Evolutionary conservation across 2,329 filamentous ascomycete species (phyloP).

Genomic region (Botrytis deweyae): DNA sequence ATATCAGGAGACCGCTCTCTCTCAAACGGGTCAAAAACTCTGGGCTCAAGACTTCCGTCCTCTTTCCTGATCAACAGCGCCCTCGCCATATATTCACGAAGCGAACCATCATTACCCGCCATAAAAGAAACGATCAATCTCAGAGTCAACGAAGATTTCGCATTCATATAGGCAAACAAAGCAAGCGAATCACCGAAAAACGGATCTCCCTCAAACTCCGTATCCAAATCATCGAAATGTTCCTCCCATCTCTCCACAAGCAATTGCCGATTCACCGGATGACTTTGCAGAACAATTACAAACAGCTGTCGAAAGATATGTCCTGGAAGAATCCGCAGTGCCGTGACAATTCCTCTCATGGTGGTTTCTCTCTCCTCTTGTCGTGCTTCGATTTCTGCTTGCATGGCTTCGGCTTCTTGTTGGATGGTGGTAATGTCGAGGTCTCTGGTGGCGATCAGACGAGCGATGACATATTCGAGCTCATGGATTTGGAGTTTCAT

Average conservation of each 20-base stretch:
- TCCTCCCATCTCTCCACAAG: background rate
- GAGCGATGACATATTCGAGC: background rate
- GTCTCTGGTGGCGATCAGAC: background rate
- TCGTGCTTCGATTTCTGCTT: background rate
- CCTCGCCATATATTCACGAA: background rate
- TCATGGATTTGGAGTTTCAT: background rate
- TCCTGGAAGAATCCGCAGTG: background rate
- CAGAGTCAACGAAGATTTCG: background rate
- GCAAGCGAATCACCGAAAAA: background rate
- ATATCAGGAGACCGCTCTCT: background rate
- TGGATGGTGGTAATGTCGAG: background rate
- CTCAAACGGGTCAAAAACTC: background rate
- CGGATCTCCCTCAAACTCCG: background rate
- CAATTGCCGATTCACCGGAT: background rate
- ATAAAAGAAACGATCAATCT: background rate
- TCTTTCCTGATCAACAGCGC: background rate
- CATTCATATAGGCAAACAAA: background rate
- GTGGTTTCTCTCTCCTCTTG: background rate
- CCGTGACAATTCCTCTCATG: background rate
- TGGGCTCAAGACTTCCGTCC: background rate
- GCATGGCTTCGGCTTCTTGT: background rate
- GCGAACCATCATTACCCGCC: no score
- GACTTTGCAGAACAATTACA: background rate
- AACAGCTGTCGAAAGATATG: background rate
- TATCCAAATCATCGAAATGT: background rate